Base-by-base conservation (phyloP, 1,139 yeast genomes). In the Tardiomyces blankii region DNA sequence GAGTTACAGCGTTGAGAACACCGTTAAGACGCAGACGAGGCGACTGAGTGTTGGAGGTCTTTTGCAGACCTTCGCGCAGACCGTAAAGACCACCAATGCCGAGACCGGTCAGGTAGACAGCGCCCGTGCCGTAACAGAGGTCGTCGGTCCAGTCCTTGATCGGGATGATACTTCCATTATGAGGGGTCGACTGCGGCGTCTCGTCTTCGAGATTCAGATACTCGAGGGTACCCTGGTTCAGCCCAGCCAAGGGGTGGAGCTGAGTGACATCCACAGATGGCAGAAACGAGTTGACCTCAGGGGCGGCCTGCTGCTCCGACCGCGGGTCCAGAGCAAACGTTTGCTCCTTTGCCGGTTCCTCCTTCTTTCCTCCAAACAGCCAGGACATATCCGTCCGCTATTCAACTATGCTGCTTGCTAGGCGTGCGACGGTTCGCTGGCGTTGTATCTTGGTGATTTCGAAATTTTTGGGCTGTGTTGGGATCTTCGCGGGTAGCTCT, bases 61-160 rank as follows among this genome's bases (percentile, higher is more conserved):
- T 79, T 50, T 74, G 73, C 49, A 91, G 61, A 51, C 97, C 97
- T 67, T 89, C 96, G 53, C 78, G 77, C 50, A 88, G 68, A 49
- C 98, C 98, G 60, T 80, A 83, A 14, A 81, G 70, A 50, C 98
- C 98, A 65, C 98, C 98, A 46, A 77, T 52, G 41, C 91, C 89
- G 49, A 84, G 67, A 45, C 91, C 95, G 41, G 83, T 58, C 57
- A 91, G 73, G 64, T 91, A 91, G 43, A 88, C 89, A 12, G 96
- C 81, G 65, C 98, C 98, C 12, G 98, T 85, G 57, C 98, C 98
- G 67, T 93, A 91, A 75, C 96, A 88, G 54, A 91, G 74, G 67
- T 91, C 97, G 64, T 91, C 98, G 14, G 89, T 77, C 95, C 96
- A 91, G 59, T 93, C 95, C 69, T 96, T 82, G 38, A 94, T 84